Base-by-base conservation (phyloP, 78 protist genomes). In the Emiliania huxleyi region DNA sequence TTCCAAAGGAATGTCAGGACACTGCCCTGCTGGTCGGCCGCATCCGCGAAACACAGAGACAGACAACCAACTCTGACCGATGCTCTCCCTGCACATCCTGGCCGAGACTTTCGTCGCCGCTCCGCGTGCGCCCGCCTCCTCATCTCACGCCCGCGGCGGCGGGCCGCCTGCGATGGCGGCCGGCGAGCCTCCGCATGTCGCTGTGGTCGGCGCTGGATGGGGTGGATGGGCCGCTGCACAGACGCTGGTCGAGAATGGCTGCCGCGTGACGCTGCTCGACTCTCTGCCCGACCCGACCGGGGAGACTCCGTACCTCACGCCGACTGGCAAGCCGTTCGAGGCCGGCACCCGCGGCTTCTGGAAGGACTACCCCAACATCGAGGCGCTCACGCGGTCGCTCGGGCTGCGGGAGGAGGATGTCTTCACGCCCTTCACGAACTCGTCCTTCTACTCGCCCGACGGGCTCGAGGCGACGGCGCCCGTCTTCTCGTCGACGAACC, bases 361-460 rank as follows among this genome's bases (percentile, higher is more conserved):
- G 94, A 83, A 69, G 46, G 94, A 92, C 91, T 92, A 92, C 46
- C 94, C 94, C 8, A 92, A 92, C 85, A 92, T 92, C 83, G 91
- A 84, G 35, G 35, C 12, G 37, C 90, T 92, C 25, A 52, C 84
- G 21, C 2, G 2, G 15, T 5, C 46, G 19, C 77, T 92, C 26
- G 62, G 81, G 19, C 33, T 81, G 29, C 45, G 37, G 0, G 75
- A 52, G 52, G 38, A 69, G 1, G 75, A 83, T 0, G 84, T 92
- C 45, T 71, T 91, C 93, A 87, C 91, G 29, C 75, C 71, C 12
- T 87, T 12, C 45, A 87, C 91, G 12, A 87, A 87, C 73, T 49
- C 75, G 48, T 62, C 87, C 23, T 92, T 92, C 69, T 92, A 43
- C 69, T 5, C 37, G 1, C 91, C 94, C 0, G 56, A 69, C 37